These are phyloP conservation scores for Serpula lacrymans DNA, from an alignment of 768 basidiomycete genomes.

Conservation along the genomic window DNA sequence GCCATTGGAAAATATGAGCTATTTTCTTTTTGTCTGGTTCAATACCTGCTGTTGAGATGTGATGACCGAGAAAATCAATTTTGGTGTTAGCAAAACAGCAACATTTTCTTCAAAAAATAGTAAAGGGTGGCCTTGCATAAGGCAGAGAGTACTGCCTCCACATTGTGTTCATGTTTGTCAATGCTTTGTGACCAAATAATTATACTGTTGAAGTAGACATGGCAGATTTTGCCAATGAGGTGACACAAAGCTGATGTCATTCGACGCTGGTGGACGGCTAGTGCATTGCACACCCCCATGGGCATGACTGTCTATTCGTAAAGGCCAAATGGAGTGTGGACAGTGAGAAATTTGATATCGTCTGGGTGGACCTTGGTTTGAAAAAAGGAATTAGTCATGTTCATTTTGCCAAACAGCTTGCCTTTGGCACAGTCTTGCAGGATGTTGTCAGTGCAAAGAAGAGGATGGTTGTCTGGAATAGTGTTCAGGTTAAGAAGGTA, in stretches of 20 bases:
- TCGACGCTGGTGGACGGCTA: constrained; percentile 29
- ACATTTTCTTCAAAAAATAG: constrained; percentile 26
- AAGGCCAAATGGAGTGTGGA: constrained; percentile 33
- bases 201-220: constrained; percentile 45
- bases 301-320: constrained; percentile 45
- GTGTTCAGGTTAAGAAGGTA: constrained; percentile 29
- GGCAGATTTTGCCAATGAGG: constrained; percentile 37
- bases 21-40: constrained; percentile 23
- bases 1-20: constrained; percentile 27
- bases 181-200: constrained; percentile 39
- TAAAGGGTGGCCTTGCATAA: constrained; percentile 26
- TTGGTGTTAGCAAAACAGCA: constrained; percentile 15
- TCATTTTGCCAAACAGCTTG: constrained; percentile 31
- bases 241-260: constrained; percentile 30
- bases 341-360: constrained; percentile 31
- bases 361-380: constrained; percentile 26
- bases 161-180: constrained; percentile 31
- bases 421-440: constrained; percentile 33
- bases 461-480: constrained; percentile 23
- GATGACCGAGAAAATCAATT: constrained; percentile 26
- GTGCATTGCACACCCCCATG: constrained; percentile 33
- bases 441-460: constrained; percentile 31
- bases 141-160: constrained; percentile 24
- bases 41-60: constrained; percentile 22
- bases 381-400: constrained; percentile 39